These are phyloP conservation scores for Yamadazyma philogaea DNA, from an alignment of 805 yeast species.

Conservation along the genomic window DNA sequence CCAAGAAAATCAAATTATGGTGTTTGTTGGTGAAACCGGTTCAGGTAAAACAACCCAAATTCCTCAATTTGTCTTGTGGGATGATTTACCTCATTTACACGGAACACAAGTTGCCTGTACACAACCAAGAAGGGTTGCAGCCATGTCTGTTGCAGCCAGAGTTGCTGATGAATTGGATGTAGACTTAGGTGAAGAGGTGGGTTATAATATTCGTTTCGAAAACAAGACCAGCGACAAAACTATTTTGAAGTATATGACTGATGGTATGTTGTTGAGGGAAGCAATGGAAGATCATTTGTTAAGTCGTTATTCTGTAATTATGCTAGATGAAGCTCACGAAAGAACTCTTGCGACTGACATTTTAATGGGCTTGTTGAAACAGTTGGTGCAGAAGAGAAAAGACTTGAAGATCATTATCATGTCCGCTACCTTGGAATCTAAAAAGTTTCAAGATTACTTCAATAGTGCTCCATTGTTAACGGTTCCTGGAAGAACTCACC, in stretches of 20 bases:
- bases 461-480: slow-evolving; percentile 90
- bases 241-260: slow-evolving; percentile 92
- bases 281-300: slow-evolving; percentile 95
- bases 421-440: slow-evolving; percentile 98
- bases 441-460: slow-evolving; percentile 88
- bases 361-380: slow-evolving; percentile 89
- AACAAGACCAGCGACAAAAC: slow-evolving; percentile 80
- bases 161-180: slow-evolving; percentile 98
- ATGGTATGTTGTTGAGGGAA: slow-evolving; percentile 95
- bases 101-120: slow-evolving; percentile 94
- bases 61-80: slow-evolving; percentile 91
- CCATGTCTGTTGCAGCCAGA: slow-evolving; percentile 96
- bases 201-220: slow-evolving; percentile 92
- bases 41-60: slow-evolving; percentile 98
- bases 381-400: slow-evolving; percentile 72
- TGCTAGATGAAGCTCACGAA: slow-evolving; percentile 97
- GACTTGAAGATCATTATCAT: slow-evolving; percentile 89
- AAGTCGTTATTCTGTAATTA: slow-evolving; percentile 78
- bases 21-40: slow-evolving; percentile 98
- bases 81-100: slow-evolving; percentile 84
- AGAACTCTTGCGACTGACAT: slow-evolving; percentile 96
- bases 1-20: slow-evolving; percentile 91
- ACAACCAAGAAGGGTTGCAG: slow-evolving; percentile 97
- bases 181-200: slow-evolving; percentile 87
- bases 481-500: slow-evolving; percentile 97